Base-by-base conservation (phyloP, 2,329 filamentous ascomycete genomes). In the Emmonsiellopsis sp. region DNA sequence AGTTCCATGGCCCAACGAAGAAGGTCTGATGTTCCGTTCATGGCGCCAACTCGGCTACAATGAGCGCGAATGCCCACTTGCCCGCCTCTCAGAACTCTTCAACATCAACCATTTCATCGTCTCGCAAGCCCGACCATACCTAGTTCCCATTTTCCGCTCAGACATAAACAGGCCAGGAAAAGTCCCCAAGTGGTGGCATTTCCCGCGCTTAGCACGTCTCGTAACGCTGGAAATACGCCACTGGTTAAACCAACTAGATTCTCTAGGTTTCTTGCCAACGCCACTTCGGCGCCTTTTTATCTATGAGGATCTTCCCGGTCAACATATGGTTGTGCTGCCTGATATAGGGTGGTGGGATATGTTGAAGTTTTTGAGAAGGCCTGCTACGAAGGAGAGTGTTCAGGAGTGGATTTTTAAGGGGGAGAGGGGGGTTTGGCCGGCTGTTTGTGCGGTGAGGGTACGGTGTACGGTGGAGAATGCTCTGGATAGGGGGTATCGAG, bases 61-160 rank as follows among this genome's bases (percentile, higher is more conserved):
- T 42, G 84, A 87, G 57, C 82, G 82, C 42, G 84, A 83, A 58
- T 83, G 80, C 0, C 83, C 83, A 0, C 78, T 93, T 1, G 78
- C 82, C 52, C 81, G 88, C 40, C 84, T 93, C 32, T 82, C 86
- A 6, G 86, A 92, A 70, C 80, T 92, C 9, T 93, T 93, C 78
- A 94, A 94, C 66, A 88, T 94, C 51, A 94, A 95, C 66, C 91
- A 96, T 73, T 96, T 94, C 71, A 89, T 97, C 59, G 84, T 97
- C 60, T 93, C 87, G 59, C 92, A 96, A 73, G 90, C 92, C 0
- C 80, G 91, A 2, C 92, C 92, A 0, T 95, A 95, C 68, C 77
- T 95, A 13, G 85, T 92, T 31, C 91, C 91, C 0, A 93, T 95
- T 62, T 76, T 94, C 5, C 83, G 86, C 57, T 86, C 85, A 45